A percentile compares a stretch with the other conserved stretches of the same genome.
These are phyloP conservation scores for Coemansia sp. DNA, from an alignment of 192 early-diverging fungal species.

Conservation along the genomic window DNA sequence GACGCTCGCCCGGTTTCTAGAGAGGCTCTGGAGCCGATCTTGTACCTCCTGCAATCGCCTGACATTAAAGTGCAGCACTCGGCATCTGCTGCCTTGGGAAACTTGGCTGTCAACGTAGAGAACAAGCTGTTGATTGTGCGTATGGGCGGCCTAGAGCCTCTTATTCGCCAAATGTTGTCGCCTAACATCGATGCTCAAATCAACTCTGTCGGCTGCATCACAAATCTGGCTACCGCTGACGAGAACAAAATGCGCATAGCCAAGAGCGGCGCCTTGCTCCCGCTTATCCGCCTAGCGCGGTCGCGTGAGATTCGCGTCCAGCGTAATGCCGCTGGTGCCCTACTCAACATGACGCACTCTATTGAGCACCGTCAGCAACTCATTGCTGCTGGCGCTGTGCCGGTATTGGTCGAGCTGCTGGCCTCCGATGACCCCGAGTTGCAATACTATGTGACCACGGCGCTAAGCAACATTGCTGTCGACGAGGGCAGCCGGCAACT, in stretches of 20 bases:
- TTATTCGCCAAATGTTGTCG: conserved; percentile 83
- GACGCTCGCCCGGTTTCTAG: conserved; percentile 74
- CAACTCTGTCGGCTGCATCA: conserved; percentile 93
- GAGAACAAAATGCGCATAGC: conserved; percentile 89
- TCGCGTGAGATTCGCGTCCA: conserved; percentile 83
- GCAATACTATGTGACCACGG: conserved; percentile 88
- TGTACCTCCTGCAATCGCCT: conserved; percentile 76
- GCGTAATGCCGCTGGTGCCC: conserved; percentile 85
- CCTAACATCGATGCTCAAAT: conserved; percentile 88
- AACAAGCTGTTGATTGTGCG: conserved; percentile 86
- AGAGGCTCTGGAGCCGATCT: conserved; percentile 76
- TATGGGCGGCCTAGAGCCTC: conserved; percentile 77
- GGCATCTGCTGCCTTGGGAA: conserved; percentile 86
- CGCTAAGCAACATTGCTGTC: conserved; percentile 86
- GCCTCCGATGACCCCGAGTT: conserved; percentile 77
- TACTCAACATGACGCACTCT: conserved; percentile 91
- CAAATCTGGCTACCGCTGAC: conserved; percentile 84
- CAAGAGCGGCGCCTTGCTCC: conserved; percentile 74
- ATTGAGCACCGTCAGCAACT: conserved; percentile 79
- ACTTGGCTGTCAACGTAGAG: conserved; percentile 70
- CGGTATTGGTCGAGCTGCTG: conserved; percentile 76
- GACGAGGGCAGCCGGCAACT: conserved; percentile 70
- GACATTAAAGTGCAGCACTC: conserved; percentile 83
- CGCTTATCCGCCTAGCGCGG: conserved; percentile 69
- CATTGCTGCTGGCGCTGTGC: conserved; percentile 78